phyloP scores from a whole-genome alignment of 164 flowering plant species.

The Litsea cubeba region DNA sequence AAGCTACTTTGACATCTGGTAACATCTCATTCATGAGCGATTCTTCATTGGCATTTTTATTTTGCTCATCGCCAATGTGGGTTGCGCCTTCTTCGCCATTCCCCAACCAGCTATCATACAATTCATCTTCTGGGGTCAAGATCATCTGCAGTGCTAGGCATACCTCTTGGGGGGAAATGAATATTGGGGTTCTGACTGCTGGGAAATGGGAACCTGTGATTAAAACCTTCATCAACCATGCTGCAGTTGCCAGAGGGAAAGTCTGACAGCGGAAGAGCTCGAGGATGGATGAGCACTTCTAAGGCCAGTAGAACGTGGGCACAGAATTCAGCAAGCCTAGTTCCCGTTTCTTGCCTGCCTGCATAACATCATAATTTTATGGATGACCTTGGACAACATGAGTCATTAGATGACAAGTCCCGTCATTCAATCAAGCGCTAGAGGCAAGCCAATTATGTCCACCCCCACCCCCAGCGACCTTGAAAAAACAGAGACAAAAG shows the following conservation, averaged over 20 bases:
- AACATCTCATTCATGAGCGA: constrained; percentile 2
- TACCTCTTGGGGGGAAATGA: constrained; percentile 20
- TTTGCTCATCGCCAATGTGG: constrained; percentile 15
- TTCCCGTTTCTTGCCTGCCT: constrained; percentile 70
- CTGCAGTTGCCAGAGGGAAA: constrained; percentile 16
- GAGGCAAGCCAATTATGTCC: not conserved
- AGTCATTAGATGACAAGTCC: not conserved
- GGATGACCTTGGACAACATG: too few species aligned
- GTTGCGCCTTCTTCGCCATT: constrained; percentile 30
- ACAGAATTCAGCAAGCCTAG: constrained; percentile 67
- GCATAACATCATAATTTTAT: constrained; percentile 17
- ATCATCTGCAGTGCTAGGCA: constrained; percentile 16
- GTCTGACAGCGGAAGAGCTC: constrained; percentile 58
- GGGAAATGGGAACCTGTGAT: constrained; percentile 19
- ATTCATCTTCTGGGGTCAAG: constrained; percentile 40
- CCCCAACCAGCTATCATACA: constrained; percentile 38
- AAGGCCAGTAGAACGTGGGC: constrained; percentile 61
- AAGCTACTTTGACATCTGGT: constrained; percentile 3
- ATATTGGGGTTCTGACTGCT: constrained; percentile 15
- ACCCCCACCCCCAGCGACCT: too few species aligned
- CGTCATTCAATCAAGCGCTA: not conserved
- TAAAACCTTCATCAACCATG: constrained; percentile 15
- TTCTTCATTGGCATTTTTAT: constrained; percentile 14
- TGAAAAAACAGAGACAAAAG: too few species aligned
- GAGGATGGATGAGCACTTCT: constrained; percentile 84